Base-by-base conservation (phyloP, 495 filamentous ascomycete species). In the Hapsidospora chrysogenum region DNA sequence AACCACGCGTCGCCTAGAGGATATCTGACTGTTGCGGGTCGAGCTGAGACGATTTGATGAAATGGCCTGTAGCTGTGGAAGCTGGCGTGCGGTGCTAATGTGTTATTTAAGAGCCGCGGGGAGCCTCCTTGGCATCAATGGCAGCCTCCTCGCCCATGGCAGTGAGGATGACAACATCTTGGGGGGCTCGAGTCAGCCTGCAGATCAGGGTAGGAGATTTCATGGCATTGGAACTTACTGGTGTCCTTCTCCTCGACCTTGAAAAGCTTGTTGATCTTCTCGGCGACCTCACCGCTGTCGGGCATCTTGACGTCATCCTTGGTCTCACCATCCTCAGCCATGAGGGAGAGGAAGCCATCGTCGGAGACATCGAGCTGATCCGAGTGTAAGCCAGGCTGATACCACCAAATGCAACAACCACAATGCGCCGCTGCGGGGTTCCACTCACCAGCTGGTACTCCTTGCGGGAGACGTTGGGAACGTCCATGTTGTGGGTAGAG, bases 401-500 rank as follows among this genome's bases (percentile, higher is more conserved):
- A n/a, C n/a, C n/a, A n/a, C n/a, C n/a, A n/a, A n/a, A n/a, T n/a
- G n/a, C n/a, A 14, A 13, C 13, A n/a, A 14, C 45, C 36, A 45
- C 35, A 32, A 19, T 17, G 6, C 13, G 35, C 3, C 13, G 15
- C 34, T 22, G 13, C 5, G 8, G 19, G 9, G 18, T 7, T 25
- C 9, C 15, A 21, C 85, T 71, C 58, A 93, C 86, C 38, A 97
- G 79, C 64, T 83, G 78, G 69, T 85, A 95, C 61, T 94, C 86
- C 58, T 70, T 72, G 56, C 82, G 84, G 53, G 51, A 59, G 61
- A 96, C 87, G 60, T 83, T 74, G 58, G 89, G 89, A 46, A 99
- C 89, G 54, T 99, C 84, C 89, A 99, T 99, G 74, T 96, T 96
- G 77, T 99, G 89, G 74, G 89, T 99, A 58, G 89, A 96, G 42